Evolutionary conservation across 768 basidiomycete species (phyloP).

Genomic region (Cystofilobasidium macerans): DNA sequence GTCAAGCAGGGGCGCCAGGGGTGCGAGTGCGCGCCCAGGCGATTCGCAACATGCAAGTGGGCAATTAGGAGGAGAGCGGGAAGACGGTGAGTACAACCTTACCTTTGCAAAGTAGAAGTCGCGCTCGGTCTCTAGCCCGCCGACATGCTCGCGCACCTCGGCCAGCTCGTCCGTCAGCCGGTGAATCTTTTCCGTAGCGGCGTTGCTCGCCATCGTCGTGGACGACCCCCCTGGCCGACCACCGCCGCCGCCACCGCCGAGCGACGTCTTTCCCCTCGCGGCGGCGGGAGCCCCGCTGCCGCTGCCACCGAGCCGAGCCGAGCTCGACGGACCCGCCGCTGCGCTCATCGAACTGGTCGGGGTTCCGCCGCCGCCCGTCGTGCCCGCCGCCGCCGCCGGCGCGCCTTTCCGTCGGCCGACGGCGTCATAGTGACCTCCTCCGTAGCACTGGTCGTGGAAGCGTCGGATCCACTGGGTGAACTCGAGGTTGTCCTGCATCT

Average conservation of each 20-base stretch:
- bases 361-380: neutral
- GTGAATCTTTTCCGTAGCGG: constrained; percentile 55
- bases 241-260: neutral
- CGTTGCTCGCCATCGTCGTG: constrained; percentile 28
- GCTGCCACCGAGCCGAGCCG: neutral
- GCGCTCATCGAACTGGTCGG: no score
- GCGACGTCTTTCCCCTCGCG: neutral
- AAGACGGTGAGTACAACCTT: no score
- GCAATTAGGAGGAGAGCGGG: no score
- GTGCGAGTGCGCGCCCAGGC: no score
- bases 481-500: constrained; percentile 99
- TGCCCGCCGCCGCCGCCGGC: neutral
- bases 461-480: constrained; percentile 95
- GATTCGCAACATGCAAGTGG: no score
- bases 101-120: constrained; percentile 99
- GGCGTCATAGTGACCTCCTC: constrained; percentile 77
- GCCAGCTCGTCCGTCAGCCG: constrained; percentile 60
- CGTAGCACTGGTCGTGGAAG: constrained; percentile 87
- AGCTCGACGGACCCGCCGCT: neutral
- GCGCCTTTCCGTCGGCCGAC: constrained; percentile 63
- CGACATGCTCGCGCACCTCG: constrained; percentile 69
- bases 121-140: constrained; percentile 89
- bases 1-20: neutral
- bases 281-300: no score
- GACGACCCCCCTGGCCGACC: constrained; percentile 9